Evolutionary conservation across 2,329 filamentous ascomycete species (phyloP), one percentile per base, ranked within the genome.

Genomic region (Eutypella sp.): DNA sequence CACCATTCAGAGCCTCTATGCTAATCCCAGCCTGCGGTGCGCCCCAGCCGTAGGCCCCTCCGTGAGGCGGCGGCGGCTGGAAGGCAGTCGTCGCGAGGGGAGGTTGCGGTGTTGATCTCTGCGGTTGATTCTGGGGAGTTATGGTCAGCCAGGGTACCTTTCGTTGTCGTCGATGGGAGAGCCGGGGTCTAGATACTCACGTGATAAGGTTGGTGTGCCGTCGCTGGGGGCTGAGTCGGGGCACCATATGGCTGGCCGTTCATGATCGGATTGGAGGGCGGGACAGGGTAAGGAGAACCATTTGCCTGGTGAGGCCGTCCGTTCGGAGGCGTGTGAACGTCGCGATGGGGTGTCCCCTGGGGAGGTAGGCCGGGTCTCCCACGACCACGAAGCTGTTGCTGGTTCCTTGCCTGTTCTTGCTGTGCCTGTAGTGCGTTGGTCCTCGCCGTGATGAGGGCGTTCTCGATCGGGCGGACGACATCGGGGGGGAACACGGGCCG

Each of bases 401-500:
- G 79, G 42, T 66, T 72, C 53, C 78, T 75, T 40, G 73, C 67
- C 52, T 77, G 73, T 53, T 74, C 70, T 54, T 82, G 78, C 51
- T 81, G 73, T 29, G 72, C 72, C 52, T 84, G 81, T 48, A 85
- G 69, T 27, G 79, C 78, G 20, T 76, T 79, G 5, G 77, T 79
- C 51, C 75, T 70, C 13, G 87, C 89, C 67, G 93, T 96, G 66
- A 93, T 89, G 48, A 99, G 75, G 42, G 92, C 91, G 67, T 89
- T 95, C 67, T 99, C 93, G 56, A 99, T 97, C 37, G 89, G 88
- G 43, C 87, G 81, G 37, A 92, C 95, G 47, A 91, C 81, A 47
- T 97, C 90, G 33, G 82, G 78, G 23, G 89, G 81, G 62, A 99
- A 99, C 42, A 99, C 92, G 7, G 93, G 91, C 51, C 89, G 82